phyloP scores from a whole-genome alignment of 768 basidiomycete species.

The Pulveroboletus frians region DNA sequence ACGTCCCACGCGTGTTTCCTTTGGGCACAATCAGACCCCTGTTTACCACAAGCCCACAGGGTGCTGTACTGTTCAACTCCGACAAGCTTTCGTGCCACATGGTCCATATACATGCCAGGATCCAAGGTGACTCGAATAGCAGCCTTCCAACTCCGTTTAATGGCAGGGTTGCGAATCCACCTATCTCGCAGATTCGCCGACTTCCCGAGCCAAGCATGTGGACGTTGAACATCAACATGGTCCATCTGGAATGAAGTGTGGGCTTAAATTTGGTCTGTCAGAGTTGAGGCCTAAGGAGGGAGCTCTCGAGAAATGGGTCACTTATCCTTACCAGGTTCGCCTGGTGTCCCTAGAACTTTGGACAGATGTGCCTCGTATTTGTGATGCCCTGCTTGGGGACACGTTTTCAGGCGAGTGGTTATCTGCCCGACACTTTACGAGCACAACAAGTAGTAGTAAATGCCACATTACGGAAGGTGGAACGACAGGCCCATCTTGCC shows the following conservation, averaged over 20 bases:
- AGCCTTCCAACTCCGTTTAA: too few relatives aligned
- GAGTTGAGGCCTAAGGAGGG: conserved; percentile 18
- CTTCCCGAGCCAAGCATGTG: conserved; percentile 54
- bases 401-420: too few relatives aligned
- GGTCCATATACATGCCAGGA: conserved; percentile 47
- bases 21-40: conserved; percentile 48
- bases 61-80: not conserved
- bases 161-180: too few relatives aligned
- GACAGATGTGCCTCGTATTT: too few relatives aligned
- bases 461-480: too few relatives aligned
- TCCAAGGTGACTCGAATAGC: conserved; percentile 31
- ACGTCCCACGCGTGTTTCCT: not conserved
- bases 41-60: conserved; percentile 34
- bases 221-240: conserved; percentile 40
- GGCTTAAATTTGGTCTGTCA: conserved; percentile 33
- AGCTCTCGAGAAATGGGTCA: conserved; percentile 26
- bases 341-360: conserved; percentile 34
- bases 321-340: conserved; percentile 43
- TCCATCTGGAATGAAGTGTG: conserved; percentile 33
- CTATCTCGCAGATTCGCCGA: conserved; percentile 28
- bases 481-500: too few relatives aligned
- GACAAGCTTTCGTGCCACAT: conserved; percentile 43
- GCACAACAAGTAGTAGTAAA: too few relatives aligned
- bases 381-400: too few relatives aligned
- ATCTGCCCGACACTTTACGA: too few relatives aligned